Percentiles rank a stretch among this genome's conserved stretches.
Evolutionary conservation across 768 basidiomycete species (phyloP).

Genomic region (Hortiboletus campestris): DNA sequence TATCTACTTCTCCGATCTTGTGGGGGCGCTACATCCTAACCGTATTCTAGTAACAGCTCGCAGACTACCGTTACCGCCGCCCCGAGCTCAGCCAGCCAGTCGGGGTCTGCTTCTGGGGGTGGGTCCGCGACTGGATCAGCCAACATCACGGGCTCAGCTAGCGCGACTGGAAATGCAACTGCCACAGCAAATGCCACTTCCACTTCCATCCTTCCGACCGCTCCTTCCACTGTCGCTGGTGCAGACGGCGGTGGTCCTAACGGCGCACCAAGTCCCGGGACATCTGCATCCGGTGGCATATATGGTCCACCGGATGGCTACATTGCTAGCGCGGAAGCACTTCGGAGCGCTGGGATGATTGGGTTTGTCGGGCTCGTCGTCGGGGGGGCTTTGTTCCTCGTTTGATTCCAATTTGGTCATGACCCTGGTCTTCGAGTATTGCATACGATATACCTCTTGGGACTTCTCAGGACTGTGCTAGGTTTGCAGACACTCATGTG

Average conservation of each 20-base stretch:
- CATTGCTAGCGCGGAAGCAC: conserved; percentile 52
- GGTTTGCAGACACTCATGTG: conserved; percentile 19
- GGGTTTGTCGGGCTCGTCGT: conserved; percentile 45
- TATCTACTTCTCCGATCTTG: conserved; percentile 14
- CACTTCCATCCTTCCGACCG: conserved; percentile 45
- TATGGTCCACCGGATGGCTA: conserved; percentile 71
- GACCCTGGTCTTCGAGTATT: conserved; percentile 2
- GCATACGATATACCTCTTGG: conserved; percentile 15
- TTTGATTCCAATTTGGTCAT: conserved; percentile 31
- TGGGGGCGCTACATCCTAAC: conserved; percentile 36
- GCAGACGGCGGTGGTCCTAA: conserved; percentile 44
- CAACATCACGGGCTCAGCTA: conserved; percentile 21
- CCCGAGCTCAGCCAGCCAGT: conserved; percentile 33
- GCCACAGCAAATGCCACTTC: conserved; percentile 19
- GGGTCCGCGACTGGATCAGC: conserved; percentile 23
- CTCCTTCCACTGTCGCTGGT: conserved; percentile 51
- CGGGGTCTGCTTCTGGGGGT: conserved; percentile 18
- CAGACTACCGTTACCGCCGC: conserved; percentile 46
- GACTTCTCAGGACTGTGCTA: conserved; percentile 20
- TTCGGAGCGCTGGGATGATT: conserved; percentile 46
- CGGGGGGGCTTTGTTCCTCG: conserved; percentile 47
- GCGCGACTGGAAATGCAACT: conserved; percentile 30
- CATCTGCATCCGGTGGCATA: conserved; percentile 40
- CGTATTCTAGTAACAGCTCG: conserved; percentile 40
- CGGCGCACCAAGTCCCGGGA: conserved; percentile 60